Evolutionary conservation across 75 land plant genomes (phyloP), one percentile per base, ranked within the genome.

Genomic region (Larix kaempferi): DNA sequence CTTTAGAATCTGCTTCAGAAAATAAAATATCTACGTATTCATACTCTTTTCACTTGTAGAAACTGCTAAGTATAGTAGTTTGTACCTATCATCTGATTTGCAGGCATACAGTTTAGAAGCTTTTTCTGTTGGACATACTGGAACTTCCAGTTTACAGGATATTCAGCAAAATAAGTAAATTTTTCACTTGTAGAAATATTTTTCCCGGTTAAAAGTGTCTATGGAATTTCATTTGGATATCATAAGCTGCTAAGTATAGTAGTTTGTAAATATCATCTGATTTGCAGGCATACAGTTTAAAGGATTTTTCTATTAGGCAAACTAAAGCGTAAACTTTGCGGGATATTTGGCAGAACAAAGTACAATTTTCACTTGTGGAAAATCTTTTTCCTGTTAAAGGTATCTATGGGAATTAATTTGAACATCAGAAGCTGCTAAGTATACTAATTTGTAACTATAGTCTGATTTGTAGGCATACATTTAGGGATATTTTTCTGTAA

Each of bases 1-100:
- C 74, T 23, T 55, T 17, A n/a, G 69, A 57, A 14, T 57, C 3
- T 5, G 6, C 13, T 11, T 76, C 60, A 2, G 41, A 69, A 14
- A 76, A 59, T 19, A 79, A 62, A 33, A 86, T 80, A 56, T 86
- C 88, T 25, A 86, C 77, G 76, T 80, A 86, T 73, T 86, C 86
- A 66, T 84, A 86, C 59, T 73, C 80, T 3, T n/a, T n/a, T n/a
- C n/a, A n/a, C n/a, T n/a, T n/a, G n/a, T 29, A 29, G 33, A 29
- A 29, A 39, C 19, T 35, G 3, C 29, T 26, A 17, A 67, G 37
- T 8, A 27, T 37, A 19, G 44, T 41, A 35, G 35, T 65, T 19
- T 37, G 6, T 4, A 37, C 0, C 5, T 39, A 39, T 4, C 41
- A 39, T 19, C 67, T 11, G 33, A 64, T 64, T 64, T 64, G 14